phyloP scores from a whole-genome alignment of 371 early-diverging fungal genomes.

The Umbelopsis sp. region DNA sequence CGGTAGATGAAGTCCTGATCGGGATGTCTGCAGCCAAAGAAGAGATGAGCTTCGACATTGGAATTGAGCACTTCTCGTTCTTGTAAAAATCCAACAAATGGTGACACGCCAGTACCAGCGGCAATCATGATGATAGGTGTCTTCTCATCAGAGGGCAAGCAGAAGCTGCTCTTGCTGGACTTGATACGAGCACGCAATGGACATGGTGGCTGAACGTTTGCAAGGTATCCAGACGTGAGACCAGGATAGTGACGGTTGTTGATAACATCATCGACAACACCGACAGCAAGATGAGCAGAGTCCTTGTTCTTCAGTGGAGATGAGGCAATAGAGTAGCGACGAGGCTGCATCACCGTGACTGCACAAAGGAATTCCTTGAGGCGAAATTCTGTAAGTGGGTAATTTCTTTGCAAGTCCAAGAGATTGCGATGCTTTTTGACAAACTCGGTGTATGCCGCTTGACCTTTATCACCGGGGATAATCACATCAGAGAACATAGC shows the following conservation, averaged over 20 bases:
- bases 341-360: constrained; percentile 35
- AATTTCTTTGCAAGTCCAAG: constrained; percentile 34
- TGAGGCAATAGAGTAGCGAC: constrained; percentile 48
- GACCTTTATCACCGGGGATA: constrained; percentile 23
- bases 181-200: constrained; percentile 29
- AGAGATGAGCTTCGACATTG: constrained; percentile 40
- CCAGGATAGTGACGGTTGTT: constrained; percentile 28
- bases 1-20: constrained; percentile 70
- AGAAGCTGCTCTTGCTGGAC: constrained; percentile 29
- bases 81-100: constrained; percentile 76
- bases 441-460: constrained; percentile 33
- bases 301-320: constrained; percentile 31
- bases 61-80: constrained; percentile 27
- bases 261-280: constrained; percentile 28
- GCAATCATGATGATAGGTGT: constrained; percentile 53
- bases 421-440: constrained; percentile 35
- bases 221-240: constrained; percentile 28
- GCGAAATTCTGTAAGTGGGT: constrained; percentile 28
- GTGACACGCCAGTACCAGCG: constrained; percentile 82
- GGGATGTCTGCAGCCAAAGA: constrained; percentile 76
- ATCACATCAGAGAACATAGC: constrained; percentile 22
- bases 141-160: constrained; percentile 27
- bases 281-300: constrained; percentile 28
- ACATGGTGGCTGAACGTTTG: constrained; percentile 10
- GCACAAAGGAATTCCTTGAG: constrained; percentile 35